A percentile compares a stretch with the other conserved stretches of the same genome.
Conservation (phyloP, 2,329 filamentous ascomycete genomes). For the Penicillium sp. region DNA sequence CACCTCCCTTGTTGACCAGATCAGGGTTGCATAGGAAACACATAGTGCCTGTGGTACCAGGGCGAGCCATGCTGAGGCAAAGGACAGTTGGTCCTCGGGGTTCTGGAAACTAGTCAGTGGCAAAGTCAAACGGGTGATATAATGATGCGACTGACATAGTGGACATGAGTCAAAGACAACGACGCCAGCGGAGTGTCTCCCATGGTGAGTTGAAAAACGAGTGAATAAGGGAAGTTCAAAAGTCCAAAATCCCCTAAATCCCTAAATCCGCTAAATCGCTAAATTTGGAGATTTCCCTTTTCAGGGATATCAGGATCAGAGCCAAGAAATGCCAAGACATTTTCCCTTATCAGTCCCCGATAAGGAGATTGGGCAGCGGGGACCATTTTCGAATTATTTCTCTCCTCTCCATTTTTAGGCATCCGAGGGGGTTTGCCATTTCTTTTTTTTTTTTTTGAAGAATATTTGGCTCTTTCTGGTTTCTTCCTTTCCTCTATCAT, state of each 20-base stretch:
- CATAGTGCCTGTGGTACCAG: constrained; percentile 89
- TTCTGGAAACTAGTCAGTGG: constrained; percentile 57
- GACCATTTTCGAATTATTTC: neutral
- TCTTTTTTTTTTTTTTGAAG: neutral
- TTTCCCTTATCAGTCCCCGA: neutral
- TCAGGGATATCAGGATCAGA: neutral
- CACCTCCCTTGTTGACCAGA: constrained; percentile 86
- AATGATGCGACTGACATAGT: constrained; percentile 67
- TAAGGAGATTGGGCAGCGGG: constrained; percentile 1
- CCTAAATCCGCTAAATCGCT: too few relatives aligned
- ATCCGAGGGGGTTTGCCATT: constrained; percentile 11
- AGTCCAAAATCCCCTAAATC: neutral
- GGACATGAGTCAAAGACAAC: constrained; percentile 90
- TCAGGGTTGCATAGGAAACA: constrained; percentile 82
- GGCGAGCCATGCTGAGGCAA: constrained; percentile 87
- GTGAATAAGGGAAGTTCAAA: constrained; percentile 1
- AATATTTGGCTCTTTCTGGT: neutral
- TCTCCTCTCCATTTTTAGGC: constrained; percentile 17
- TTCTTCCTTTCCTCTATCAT: neutral
- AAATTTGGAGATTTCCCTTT: neutral
- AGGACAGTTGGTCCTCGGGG: constrained; percentile 78
- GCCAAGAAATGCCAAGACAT: neutral
- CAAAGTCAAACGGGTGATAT: neutral
- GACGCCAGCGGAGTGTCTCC: constrained; percentile 67
- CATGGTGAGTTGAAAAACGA: constrained; percentile 12